A percentile compares a stretch with the other conserved stretches of the same genome.
These are phyloP conservation scores for Scheffersomyces coipomensis DNA, from an alignment of 805 yeast species.

Conservation along the genomic window DNA sequence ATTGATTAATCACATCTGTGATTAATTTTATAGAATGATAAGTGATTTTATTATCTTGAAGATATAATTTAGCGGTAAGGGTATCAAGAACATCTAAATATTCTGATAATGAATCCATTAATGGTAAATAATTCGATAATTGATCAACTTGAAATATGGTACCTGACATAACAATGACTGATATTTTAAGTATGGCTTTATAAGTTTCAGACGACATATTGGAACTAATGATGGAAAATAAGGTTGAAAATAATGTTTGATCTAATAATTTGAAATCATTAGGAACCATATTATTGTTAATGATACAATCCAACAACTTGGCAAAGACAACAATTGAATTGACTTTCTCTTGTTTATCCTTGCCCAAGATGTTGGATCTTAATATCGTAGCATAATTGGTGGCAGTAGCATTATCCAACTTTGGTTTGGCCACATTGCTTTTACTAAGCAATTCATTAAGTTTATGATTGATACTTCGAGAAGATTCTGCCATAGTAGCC, in stretches of 20 bases:
- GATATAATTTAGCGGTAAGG: constrained; percentile 40
- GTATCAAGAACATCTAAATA: constrained; percentile 41
- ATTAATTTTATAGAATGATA: constrained; percentile 45
- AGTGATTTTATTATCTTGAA: constrained; percentile 44
- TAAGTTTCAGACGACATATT: constrained; percentile 46
- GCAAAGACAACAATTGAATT: constrained; percentile 55
- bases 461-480: constrained; percentile 42
- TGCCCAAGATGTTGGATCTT: constrained; percentile 41
- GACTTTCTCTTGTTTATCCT: constrained; percentile 49
- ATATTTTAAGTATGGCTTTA: constrained; percentile 44
- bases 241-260: constrained; percentile 35
- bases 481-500: constrained; percentile 35
- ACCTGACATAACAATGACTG: constrained; percentile 42
- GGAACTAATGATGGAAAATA: constrained; percentile 40
- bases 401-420: constrained; percentile 32
- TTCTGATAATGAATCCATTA: constrained; percentile 35
- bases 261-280: constrained; percentile 38
- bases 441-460: constrained; percentile 42
- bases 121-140: constrained; percentile 32
- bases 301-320: constrained; percentile 45
- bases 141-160: constrained; percentile 38
- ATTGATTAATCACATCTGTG: constrained; percentile 41
- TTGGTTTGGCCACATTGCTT: constrained; percentile 17
- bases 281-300: constrained; percentile 38
- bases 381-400: constrained; percentile 35